Evolutionary conservation across 176 grass and related monocot genomes (phyloP).

Genomic region (Neostapfia colusana): DNA sequence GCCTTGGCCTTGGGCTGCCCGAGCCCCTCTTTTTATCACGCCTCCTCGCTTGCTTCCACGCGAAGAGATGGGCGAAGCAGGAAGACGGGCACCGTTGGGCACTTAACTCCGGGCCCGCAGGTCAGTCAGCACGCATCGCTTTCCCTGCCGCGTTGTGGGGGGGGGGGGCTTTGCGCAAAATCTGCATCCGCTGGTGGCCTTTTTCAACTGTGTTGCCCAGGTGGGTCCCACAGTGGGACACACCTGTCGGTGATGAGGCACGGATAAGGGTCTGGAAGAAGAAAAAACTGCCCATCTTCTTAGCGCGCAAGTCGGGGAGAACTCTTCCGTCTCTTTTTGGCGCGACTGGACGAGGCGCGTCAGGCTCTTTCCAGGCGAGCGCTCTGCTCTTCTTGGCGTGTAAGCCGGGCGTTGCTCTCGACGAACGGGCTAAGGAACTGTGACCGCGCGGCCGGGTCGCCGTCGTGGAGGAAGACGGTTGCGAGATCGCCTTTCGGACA

Average conservation of each 20-base stretch:
- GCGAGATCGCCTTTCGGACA: background rate
- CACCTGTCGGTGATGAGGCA: background rate
- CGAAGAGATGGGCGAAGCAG: conserved; percentile 24
- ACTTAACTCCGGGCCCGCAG: background rate
- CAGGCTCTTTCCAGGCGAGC: background rate
- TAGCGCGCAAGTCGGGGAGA: conserved; percentile 24
- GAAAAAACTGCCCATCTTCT: conserved; percentile 25
- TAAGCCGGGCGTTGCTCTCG: background rate
- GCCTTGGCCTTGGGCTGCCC: background rate
- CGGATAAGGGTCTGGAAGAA: conserved; percentile 13
- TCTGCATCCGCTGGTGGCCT: background rate
- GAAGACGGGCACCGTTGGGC: background rate
- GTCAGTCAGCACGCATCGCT: background rate
- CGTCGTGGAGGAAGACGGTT: background rate
- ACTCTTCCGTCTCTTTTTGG: background rate
- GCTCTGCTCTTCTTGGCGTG: conserved; percentile 35
- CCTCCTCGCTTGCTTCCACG: conserved; percentile 41
- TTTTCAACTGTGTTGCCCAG: background rate
- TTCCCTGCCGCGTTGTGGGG: background rate
- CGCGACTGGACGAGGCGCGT: background rate
- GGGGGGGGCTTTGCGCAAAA: background rate
- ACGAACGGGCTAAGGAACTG: conserved; percentile 16
- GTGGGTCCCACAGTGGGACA: background rate
- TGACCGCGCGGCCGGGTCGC: background rate
- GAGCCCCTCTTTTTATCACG: conserved; percentile 39